Percentiles rank a stretch among this genome's conserved stretches.
These are phyloP conservation scores for Ceratocystis cubensis DNA, from an alignment of 2,329 filamentous ascomycete genomes.

Conservation along the genomic window DNA sequence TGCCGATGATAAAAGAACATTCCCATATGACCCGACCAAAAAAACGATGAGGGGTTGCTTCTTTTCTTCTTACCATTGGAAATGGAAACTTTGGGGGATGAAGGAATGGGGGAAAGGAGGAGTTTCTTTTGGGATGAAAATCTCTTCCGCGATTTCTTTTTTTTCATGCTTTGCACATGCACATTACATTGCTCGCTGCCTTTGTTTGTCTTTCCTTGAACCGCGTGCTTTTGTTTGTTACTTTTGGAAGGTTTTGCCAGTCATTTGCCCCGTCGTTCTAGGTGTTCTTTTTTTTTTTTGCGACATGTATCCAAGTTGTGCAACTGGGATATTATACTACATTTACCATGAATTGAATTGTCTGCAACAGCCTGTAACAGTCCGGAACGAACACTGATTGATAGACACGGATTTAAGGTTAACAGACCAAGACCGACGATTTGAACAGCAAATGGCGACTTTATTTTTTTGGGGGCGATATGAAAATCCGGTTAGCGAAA, in stretches of 20 bases:
- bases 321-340: background rate
- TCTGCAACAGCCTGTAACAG: background rate
- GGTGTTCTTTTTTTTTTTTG: constrained; percentile 2
- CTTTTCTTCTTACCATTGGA: background rate
- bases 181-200: background rate
- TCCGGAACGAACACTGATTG: too few relatives aligned
- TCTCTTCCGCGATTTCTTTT: constrained; percentile 6
- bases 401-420: too few relatives aligned
- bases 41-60: background rate
- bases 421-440: too few relatives aligned
- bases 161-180: constrained; percentile 4
- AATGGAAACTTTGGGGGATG: background rate
- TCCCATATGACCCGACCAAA: constrained; percentile 2
- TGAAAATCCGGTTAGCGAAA: too few relatives aligned
- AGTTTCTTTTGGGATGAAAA: background rate
- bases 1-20: constrained; percentile 4
- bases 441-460: too few relatives aligned
- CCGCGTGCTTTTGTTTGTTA: background rate
- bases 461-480: too few relatives aligned
- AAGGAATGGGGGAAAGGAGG: background rate
- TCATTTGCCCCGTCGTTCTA: background rate
- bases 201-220: constrained; percentile 6
- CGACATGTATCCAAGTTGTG: constrained; percentile 7
- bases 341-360: constrained; percentile 1
- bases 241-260: background rate